Percentiles rank a stretch among this genome's conserved stretches.
phyloP scores from a whole-genome alignment of 768 basidiomycete genomes.

The Panaeolus cyanescens region DNA sequence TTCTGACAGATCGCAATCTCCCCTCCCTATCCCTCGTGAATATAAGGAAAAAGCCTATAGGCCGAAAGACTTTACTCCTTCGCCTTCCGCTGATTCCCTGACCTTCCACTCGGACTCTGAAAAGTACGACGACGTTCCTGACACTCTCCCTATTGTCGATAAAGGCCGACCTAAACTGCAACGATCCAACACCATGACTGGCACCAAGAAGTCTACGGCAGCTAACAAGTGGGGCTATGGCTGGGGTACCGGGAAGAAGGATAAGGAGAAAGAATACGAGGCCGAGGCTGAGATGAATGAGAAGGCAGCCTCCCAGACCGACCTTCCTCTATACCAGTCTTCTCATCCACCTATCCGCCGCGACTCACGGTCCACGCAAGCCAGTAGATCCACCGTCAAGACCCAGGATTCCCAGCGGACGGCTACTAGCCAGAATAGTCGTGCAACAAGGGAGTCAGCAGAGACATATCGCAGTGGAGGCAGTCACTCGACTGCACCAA shows the following conservation, averaged over 20 bases:
- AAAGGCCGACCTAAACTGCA: slow-evolving; percentile 44
- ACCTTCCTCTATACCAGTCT: slow-evolving; percentile 39
- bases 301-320: slow-evolving; percentile 30
- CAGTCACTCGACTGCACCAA: slow-evolving; percentile 34
- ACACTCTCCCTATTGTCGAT: slow-evolving; percentile 32
- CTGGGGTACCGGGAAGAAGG: slow-evolving; percentile 64
- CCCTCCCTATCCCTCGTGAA: slow-evolving; percentile 10
- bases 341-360: slow-evolving; percentile 29
- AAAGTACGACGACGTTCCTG: slow-evolving; percentile 51
- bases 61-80: slow-evolving; percentile 43
- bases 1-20: slow-evolving; percentile 26
- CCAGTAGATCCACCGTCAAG: slow-evolving; percentile 32
- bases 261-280: slow-evolving; percentile 38
- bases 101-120: slow-evolving; percentile 66
- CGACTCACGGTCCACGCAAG: slow-evolving; percentile 32
- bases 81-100: slow-evolving; percentile 47
- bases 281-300: slow-evolving; percentile 25
- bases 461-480: slow-evolving; percentile 28
- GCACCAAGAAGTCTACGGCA: slow-evolving; percentile 53
- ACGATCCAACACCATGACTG: slow-evolving; percentile 56
- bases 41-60: slow-evolving; percentile 34
- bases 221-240: slow-evolving; percentile 69
- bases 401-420: slow-evolving; percentile 31
- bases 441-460: slow-evolving; percentile 25
- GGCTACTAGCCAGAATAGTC: slow-evolving; percentile 31